phyloP scores from a whole-genome alignment of 805 yeast species.

The Metschnikowia cubensis region DNA sequence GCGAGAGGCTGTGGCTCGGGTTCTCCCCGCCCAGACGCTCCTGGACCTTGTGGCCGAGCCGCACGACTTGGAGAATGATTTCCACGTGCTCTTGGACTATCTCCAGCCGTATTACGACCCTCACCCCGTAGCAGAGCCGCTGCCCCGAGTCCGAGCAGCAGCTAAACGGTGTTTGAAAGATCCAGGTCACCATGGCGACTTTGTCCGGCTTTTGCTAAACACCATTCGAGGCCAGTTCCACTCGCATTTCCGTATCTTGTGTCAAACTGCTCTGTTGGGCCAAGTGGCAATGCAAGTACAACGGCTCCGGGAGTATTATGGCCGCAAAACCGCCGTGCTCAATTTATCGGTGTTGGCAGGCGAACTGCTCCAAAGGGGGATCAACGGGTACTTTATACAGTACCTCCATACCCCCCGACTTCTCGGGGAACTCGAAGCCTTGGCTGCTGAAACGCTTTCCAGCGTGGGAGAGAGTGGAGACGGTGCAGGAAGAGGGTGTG shows the following conservation, averaged over 20 bases:
- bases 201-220: constrained; percentile 30
- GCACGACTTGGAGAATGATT: constrained; percentile 33
- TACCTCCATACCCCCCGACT: constrained; percentile 12
- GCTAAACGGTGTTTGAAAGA: constrained; percentile 35
- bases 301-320: constrained; percentile 22
- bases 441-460: constrained; percentile 1
- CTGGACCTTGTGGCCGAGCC: constrained; percentile 13
- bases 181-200: constrained; percentile 29
- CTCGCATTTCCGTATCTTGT: constrained; percentile 9
- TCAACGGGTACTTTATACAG: constrained; percentile 26
- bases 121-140: constrained; percentile 21
- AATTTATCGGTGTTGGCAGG: constrained; percentile 20
- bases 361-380: constrained; percentile 25
- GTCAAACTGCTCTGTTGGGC: constrained; percentile 1
- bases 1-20: constrained; percentile 7
- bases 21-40: constrained; percentile 12
- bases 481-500: no score
- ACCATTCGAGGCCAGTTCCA: constrained; percentile 25
- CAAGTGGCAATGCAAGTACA: constrained; percentile 14
- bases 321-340: constrained; percentile 20
- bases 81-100: constrained; percentile 31
- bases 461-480: background rate
- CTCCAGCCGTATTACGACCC: constrained; percentile 29
- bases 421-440: constrained; percentile 3
- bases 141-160: constrained; percentile 34